Base-by-base conservation (phyloP, 352 stramenopile species). In the Globisporangium echinulatum region DNA sequence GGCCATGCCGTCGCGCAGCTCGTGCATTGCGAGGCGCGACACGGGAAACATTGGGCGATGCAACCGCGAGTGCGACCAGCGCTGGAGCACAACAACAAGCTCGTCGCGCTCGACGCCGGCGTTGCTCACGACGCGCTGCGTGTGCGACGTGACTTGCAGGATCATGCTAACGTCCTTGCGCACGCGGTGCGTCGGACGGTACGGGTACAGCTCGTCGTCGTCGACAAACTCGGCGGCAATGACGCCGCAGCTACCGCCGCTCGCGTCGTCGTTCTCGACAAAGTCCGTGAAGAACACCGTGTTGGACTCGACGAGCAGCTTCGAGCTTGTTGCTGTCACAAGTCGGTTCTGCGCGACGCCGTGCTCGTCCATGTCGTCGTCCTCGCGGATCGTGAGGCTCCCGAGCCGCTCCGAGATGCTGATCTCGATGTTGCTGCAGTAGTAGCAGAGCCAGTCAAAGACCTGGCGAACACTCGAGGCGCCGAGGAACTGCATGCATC, bases 401-500 rank as follows among this genome's bases (percentile, higher is more conserved):
- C 69, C 71, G 37, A 80, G 53, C 37, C 69, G 58, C 47, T 82
- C 74, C 33, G 71, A 78, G 53, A 79, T 71, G 55, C 58, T 69
- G 69, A 82, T 79, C 54, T 82, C 71, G 11, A 80, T 70, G 46
- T 82, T 79, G 33, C 63, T 60, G 19, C 69, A 65, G 44, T 75
- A 68, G 47, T 71, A 71, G 3, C 73, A 56, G 7, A 76, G 61
- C 4, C 64, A 62, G 13, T 82, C 74, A 48, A 74, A 79, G 40
- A 80, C 74, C 1, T 62, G 56, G 7, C 63, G 61, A 5, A 82
- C 62, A 40, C 62, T 78, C 0, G 19, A 17, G 0, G 54, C 51
- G 9, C 69, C 69, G 15, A 71, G 67, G 33, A 85, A 76, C 61
- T 79, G 75, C 11, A 77, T 70, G 25, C 82, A 69, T 56, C 78